Base-by-base conservation (phyloP, 1,284 basidiomycete genomes). In the Exobasidium cylindrosporum region DNA sequence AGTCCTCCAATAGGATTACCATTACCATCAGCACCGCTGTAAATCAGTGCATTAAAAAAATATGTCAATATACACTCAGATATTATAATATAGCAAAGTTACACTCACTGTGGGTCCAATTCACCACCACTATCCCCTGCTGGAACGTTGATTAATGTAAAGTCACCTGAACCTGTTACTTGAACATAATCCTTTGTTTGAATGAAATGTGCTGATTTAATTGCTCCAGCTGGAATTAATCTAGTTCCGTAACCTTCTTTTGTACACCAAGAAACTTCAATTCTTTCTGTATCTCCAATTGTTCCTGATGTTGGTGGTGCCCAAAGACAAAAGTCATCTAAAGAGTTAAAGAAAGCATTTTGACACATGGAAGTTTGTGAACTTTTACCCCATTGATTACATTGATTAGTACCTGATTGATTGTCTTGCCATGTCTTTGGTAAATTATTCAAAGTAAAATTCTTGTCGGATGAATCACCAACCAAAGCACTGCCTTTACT, bases 151-250 rank as follows among this genome's bases (percentile, higher is more conserved):
- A 80, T 77, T 61, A 73, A 79, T 58, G 82, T 83, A 43, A 83
- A 77, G 79, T 81, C 60, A 79, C 65, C 72, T 59, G 52, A 69
- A 56, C 81, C 81, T 61, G 78, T 76, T 60, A 83, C 74, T 70
- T 85, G 84, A 61, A 83, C 81, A 80, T 84, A 85, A 28, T 82
- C 76, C 4, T 82, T 81, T 28, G 83, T 84, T 72, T 84, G 81
- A 57, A 85, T 82, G 66, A 85, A 86, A 75, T 88, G 88, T 28
- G 86, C 89, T n/a, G 86, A 86, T 13, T 81, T 83, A 75, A 91
- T 86, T 14, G 88, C 82, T 29, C 88, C 89, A 60, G 86, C 83
- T 17, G 89, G 90, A 66, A 91, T 89, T 64, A 89, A 77, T 53
- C 87, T 86, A 11, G 87, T 86, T 14, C 61, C 55, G 56, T 65